A percentile compares a stretch with the other conserved stretches of the same genome.
phyloP scores from a whole-genome alignment of 1,139 yeast species.

The Scheffersomyces parashehatae region DNA sequence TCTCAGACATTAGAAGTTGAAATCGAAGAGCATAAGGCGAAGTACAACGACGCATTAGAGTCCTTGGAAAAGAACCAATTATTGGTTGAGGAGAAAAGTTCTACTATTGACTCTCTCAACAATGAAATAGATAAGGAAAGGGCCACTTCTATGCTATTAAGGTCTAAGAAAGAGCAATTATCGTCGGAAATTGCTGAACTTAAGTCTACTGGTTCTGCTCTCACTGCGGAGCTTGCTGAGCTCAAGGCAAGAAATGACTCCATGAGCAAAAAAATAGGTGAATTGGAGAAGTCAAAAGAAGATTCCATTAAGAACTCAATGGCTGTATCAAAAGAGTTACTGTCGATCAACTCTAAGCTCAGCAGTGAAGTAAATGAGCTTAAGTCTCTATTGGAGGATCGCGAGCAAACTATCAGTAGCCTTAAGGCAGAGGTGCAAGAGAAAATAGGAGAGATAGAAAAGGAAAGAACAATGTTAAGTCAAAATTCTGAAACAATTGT shows the following conservation, averaged over 20 bases:
- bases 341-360: slow-evolving; percentile 5
- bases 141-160: too few species aligned
- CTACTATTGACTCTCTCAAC: too few species aligned
- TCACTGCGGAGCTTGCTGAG: too few species aligned
- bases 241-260: neutral
- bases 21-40: too few species aligned
- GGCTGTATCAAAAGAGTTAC: slow-evolving; percentile 7
- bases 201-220: too few species aligned
- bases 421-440: slow-evolving; percentile 22
- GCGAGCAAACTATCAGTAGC: slow-evolving; percentile 7
- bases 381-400: slow-evolving; percentile 7
- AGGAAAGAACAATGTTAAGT: slow-evolving; percentile 47
- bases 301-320: slow-evolving; percentile 5
- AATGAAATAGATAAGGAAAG: too few species aligned
- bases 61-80: too few species aligned
- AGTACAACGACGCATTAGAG: too few species aligned
- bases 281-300: slow-evolving; percentile 2
- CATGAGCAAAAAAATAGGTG: neutral
- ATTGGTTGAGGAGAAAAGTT: too few species aligned
- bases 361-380: slow-evolving; percentile 6
- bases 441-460: slow-evolving; percentile 48
- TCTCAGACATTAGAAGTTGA: too few species aligned
- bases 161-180: too few species aligned
- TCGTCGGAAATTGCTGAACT: too few species aligned
- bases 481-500: slow-evolving; percentile 52